These are phyloP conservation scores for Monosporascus sp. DNA, from an alignment of 2,329 filamentous ascomycete genomes.

Conservation along the genomic window DNA sequence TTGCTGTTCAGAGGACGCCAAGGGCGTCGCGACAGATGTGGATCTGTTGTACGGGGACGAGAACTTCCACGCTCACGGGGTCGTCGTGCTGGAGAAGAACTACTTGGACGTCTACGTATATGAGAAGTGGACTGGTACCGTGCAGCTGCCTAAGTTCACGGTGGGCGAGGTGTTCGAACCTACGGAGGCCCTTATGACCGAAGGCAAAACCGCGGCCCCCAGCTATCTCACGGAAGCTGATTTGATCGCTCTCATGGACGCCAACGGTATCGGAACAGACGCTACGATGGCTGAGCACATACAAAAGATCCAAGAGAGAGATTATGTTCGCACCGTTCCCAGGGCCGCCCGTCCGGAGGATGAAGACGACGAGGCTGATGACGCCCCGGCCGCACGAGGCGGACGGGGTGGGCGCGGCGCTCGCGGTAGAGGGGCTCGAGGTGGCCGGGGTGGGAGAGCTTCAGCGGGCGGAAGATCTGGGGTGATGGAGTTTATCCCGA, in stretches of 20 bases:
- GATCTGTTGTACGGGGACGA: conserved; percentile 82
- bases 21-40: conserved; percentile 78
- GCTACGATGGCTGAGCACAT: conserved; percentile 99
- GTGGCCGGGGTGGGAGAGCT: conserved; percentile 34
- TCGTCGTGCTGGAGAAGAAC: conserved; percentile 82
- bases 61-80: conserved; percentile 72
- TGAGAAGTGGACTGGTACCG: conserved; percentile 90
- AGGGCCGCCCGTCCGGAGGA: conserved; percentile 32
- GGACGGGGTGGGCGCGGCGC: conserved; percentile 46
- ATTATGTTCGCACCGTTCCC: conserved; percentile 70
- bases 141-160: conserved; percentile 72
- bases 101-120: conserved; percentile 95
- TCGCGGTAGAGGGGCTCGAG: conserved; percentile 38
- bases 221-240: conserved; percentile 91
- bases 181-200: conserved; percentile 79
- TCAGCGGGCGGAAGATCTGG: conserved; percentile 39
- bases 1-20: conserved; percentile 91
- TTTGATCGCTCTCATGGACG: conserved; percentile 94
- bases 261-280: conserved; percentile 96
- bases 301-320: conserved; percentile 83
- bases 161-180: conserved; percentile 81
- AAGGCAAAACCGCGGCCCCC: conserved; percentile 84
- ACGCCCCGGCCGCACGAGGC: conserved; percentile 31
- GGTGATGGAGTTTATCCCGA: conserved; percentile 87
- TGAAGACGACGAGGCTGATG: conserved; percentile 33